phyloP scores from a whole-genome alignment of 2,329 filamentous ascomycete genomes.

The Anthostomella pinea region DNA sequence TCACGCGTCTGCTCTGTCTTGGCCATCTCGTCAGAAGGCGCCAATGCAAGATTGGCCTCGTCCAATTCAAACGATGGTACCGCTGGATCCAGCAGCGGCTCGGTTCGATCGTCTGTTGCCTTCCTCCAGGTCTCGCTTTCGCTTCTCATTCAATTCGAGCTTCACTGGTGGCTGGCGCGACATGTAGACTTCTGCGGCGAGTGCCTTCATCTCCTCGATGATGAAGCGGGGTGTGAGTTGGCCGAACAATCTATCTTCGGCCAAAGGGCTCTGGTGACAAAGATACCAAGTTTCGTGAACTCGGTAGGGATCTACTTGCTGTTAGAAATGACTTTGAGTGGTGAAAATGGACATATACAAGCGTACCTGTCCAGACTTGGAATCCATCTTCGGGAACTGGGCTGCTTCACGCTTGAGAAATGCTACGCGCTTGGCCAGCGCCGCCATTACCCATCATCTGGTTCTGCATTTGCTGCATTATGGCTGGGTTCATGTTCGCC shows the following conservation, averaged over 20 bases:
- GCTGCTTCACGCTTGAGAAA: no score
- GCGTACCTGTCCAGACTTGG: no score
- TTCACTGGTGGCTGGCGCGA: conserved; percentile 42
- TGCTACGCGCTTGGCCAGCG: conserved; percentile 28
- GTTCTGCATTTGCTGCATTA: conserved; percentile 55
- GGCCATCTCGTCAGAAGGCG: no score
- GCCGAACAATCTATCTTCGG: conserved; percentile 77
- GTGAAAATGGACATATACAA: no score
- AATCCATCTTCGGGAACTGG: no score
- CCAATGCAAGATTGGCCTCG: no score
- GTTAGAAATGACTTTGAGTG: no score
- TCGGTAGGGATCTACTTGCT: no score
- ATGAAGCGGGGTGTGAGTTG: conserved; percentile 84
- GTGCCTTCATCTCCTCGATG: conserved; percentile 69
- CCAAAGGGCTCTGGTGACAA: no score
- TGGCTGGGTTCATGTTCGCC: conserved; percentile 46
- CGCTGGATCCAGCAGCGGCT: conserved; percentile 13
- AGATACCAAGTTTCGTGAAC: no score
- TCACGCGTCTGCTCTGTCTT: no score
- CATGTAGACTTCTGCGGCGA: conserved; percentile 69
- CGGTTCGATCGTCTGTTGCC: conserved; percentile 13
- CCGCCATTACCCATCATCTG: conserved; percentile 35
- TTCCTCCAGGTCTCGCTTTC: conserved; percentile 55
- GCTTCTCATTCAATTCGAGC: conserved; percentile 55
- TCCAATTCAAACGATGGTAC: no score